Evolutionary conservation across 164 flowering plant species (phyloP).

Genomic region (Vitis amurensis): DNA sequence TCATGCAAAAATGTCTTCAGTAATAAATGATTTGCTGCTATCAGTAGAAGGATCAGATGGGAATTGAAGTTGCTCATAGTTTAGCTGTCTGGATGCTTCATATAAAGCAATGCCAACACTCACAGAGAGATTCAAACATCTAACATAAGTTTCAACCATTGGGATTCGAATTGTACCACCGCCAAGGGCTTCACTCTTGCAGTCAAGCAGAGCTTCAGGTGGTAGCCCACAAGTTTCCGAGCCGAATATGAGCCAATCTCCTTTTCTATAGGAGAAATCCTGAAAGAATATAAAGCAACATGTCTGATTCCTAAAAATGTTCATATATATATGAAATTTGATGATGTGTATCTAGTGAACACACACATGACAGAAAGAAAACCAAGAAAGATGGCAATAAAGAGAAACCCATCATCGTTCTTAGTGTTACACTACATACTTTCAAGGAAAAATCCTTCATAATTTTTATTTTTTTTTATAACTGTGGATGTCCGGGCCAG

Average conservation of each 20-base stretch:
- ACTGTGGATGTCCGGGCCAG: no score
- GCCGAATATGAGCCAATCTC: conserved; percentile 95
- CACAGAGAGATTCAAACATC: conserved; percentile 89
- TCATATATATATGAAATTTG: not conserved
- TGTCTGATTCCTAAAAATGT: no score
- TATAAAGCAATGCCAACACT: conserved; percentile 92
- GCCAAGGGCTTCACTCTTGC: conserved; percentile 57
- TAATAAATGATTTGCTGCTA: conserved; percentile 33
- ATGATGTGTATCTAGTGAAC: not conserved
- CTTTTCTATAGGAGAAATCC: conserved; percentile 79
- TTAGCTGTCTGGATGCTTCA: conserved; percentile 90
- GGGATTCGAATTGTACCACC: conserved; percentile 86
- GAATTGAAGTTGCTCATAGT: conserved; percentile 73
- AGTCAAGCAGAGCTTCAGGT: conserved; percentile 69
- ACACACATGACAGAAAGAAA: not conserved
- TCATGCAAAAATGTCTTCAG: conserved; percentile 79
- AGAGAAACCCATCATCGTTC: not conserved
- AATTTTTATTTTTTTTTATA: not conserved
- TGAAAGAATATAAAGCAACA: conserved; percentile 18
- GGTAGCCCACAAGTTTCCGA: conserved; percentile 88
- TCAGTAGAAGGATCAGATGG: conserved; percentile 36
- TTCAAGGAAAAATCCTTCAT: not conserved
- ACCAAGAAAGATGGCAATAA: not conserved
- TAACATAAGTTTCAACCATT: conserved; percentile 93
- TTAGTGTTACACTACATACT: not conserved